Conservation (phyloP, 2,329 filamentous ascomycete genomes). For the Paramyrothecium roridum region DNA sequence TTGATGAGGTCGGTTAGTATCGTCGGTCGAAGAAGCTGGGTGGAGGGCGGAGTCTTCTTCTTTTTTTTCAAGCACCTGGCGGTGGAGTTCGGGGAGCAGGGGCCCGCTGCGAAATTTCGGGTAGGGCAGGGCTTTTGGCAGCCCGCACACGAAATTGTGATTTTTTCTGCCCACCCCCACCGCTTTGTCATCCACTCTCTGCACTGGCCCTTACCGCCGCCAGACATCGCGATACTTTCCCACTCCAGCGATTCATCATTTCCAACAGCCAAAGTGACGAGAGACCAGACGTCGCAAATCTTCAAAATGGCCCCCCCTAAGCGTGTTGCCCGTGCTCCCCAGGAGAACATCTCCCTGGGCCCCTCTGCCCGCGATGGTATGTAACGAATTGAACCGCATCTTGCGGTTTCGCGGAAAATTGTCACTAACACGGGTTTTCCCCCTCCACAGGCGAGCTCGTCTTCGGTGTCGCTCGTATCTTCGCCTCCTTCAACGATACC, state of each 20-base stretch:
- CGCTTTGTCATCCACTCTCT: slow-evolving; percentile 23
- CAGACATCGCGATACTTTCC: slow-evolving; percentile 3
- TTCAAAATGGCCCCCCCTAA: slow-evolving; percentile 63
- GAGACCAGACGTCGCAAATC: slow-evolving; percentile 28
- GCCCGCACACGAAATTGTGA: slow-evolving; percentile 16
- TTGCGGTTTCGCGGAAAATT: slow-evolving; percentile 2
- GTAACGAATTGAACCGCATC: slow-evolving; percentile 17
- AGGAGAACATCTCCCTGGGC: slow-evolving; percentile 73
- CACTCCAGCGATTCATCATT: slow-evolving; percentile 23
- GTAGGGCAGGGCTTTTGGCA: slow-evolving; percentile 30
- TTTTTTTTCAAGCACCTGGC: slow-evolving; percentile 13
- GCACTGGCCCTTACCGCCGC: slow-evolving; percentile 7
- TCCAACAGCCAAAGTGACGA: slow-evolving; percentile 31
- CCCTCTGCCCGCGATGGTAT: slow-evolving; percentile 94
- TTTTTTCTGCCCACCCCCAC: slow-evolving; percentile 35
- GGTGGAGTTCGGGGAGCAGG: neutral
- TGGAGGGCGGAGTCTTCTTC: slow-evolving; percentile 6
- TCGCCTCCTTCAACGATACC: slow-evolving; percentile 91
- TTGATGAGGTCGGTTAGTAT: slow-evolving; percentile 35
- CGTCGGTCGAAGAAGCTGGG: slow-evolving; percentile 24
- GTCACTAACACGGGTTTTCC: slow-evolving; percentile 13
- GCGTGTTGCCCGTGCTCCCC: slow-evolving; percentile 28
- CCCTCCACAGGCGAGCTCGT: slow-evolving; percentile 76
- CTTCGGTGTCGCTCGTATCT: slow-evolving; percentile 95
- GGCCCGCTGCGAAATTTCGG: neutral